Conservation (phyloP, 768 basidiomycete genomes). For the Lactarius tabidus region DNA sequence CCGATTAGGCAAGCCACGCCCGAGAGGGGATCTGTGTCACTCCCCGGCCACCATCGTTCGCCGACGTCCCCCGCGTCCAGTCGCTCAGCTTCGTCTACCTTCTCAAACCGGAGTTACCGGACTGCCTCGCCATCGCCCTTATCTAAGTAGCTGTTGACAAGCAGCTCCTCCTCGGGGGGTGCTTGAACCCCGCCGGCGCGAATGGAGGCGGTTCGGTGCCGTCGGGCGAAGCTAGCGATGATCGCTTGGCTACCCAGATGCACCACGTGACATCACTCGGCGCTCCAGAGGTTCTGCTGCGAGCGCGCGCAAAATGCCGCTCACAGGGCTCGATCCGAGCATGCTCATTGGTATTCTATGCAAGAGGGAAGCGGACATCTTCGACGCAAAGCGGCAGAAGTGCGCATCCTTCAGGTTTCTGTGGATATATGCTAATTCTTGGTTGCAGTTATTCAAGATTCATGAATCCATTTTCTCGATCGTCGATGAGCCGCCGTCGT, state of each 20-base stretch:
- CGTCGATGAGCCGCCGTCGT: too few relatives aligned
- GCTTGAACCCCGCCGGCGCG: constrained; percentile 33
- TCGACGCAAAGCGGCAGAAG: too few relatives aligned
- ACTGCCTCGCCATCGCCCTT: too few relatives aligned
- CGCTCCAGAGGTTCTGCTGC: constrained; percentile 90
- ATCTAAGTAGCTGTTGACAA: constrained; percentile 27
- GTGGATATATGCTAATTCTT: too few relatives aligned
- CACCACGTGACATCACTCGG: constrained; percentile 58
- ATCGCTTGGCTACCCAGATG: constrained; percentile 41
- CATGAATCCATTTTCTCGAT: too few relatives aligned
- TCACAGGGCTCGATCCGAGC: constrained; percentile 81
- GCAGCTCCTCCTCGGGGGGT: constrained; percentile 34
- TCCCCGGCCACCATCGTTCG: constrained; percentile 27
- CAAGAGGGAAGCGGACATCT: constrained; percentile 40
- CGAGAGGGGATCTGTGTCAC: too few relatives aligned
- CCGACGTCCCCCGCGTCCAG: constrained; percentile 28
- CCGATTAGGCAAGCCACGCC: too few relatives aligned
- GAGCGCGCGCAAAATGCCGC: constrained; percentile 89
- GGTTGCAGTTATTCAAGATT: too few relatives aligned
- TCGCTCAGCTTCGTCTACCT: constrained; percentile 32
- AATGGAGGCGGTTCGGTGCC: constrained; percentile 29
- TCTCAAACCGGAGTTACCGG: too few relatives aligned
- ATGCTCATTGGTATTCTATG: constrained; percentile 78
- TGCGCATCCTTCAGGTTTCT: too few relatives aligned
- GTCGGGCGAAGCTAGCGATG: constrained; percentile 6